Conservation (phyloP, 768 basidiomycete species). For the Pisolithus sp. region DNA sequence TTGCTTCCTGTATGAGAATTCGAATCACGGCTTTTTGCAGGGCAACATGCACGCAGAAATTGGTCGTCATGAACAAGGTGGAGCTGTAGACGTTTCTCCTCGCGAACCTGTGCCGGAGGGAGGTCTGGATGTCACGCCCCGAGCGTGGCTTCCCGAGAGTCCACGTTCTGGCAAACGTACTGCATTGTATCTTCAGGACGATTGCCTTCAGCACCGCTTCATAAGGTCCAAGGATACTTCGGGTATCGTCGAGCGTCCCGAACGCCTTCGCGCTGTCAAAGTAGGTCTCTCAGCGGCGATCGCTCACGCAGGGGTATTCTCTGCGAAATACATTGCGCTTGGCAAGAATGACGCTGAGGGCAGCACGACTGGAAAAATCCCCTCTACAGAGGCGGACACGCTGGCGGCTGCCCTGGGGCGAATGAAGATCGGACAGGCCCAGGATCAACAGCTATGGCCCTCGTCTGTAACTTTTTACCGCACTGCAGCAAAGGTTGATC, state of each 20-base stretch:
- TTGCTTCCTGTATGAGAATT: neutral
- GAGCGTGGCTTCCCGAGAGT: neutral
- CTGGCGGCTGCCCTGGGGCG: constrained; percentile 41
- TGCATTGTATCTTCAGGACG: constrained; percentile 54
- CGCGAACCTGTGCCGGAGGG: neutral
- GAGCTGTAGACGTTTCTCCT: too few relatives aligned
- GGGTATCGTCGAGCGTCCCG: constrained; percentile 82
- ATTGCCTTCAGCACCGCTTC: constrained; percentile 67
- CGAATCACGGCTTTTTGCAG: too few relatives aligned
- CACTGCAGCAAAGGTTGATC: constrained; percentile 47
- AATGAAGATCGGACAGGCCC: constrained; percentile 31
- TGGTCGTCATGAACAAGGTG: too few relatives aligned
- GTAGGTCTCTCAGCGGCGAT: constrained; percentile 77
- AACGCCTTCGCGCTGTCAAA: constrained; percentile 79
- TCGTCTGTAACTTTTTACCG: constrained; percentile 41
- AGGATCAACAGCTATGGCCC: constrained; percentile 18
- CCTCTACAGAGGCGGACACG: constrained; percentile 28
- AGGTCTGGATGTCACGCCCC: neutral
- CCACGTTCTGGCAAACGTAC: constrained; percentile 10
- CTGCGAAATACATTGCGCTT: neutral
- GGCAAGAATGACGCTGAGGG: neutral
- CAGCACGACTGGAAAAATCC: neutral
- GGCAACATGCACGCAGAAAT: too few relatives aligned
- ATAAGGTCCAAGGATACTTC: constrained; percentile 73
- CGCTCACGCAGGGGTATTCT: constrained; percentile 53